Conservation (phyloP, 495 filamentous ascomycete genomes). For the Xylaria nigripes region DNA sequence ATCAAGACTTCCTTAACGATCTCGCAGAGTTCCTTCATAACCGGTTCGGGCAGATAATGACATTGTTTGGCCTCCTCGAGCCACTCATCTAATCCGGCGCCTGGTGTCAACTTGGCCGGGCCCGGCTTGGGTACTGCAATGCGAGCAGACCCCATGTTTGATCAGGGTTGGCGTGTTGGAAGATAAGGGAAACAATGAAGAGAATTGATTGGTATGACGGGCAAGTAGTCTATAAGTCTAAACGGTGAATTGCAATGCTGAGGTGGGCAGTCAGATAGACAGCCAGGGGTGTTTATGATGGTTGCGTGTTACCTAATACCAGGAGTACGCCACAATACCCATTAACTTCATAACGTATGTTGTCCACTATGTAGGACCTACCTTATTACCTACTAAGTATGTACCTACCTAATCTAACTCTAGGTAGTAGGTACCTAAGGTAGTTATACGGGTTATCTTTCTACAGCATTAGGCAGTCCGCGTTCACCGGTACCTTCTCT, state of each 20-base stretch:
- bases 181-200: neutral
- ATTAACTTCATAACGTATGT: too few relatives aligned
- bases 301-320: neutral
- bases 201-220: neutral
- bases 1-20: slow-evolving; percentile 97
- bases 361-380: too few relatives aligned
- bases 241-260: slow-evolving; percentile 5
- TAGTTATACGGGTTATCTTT: too few relatives aligned
- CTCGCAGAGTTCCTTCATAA: slow-evolving; percentile 98
- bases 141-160: slow-evolving; percentile 35
- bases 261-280: slow-evolving; percentile 2
- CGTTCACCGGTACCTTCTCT: too few relatives aligned
- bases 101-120: slow-evolving; percentile 70
- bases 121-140: slow-evolving; percentile 70
- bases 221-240: neutral
- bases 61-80: slow-evolving; percentile 90
- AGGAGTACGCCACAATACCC: neutral
- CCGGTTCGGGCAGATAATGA: slow-evolving; percentile 87
- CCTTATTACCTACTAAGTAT: too few relatives aligned
- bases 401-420: too few relatives aligned
- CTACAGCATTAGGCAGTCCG: too few relatives aligned
- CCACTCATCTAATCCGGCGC: slow-evolving; percentile 92
- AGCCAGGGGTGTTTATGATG: neutral
- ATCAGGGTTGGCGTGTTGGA: slow-evolving; percentile 17
- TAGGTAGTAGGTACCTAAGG: too few relatives aligned